A percentile compares a stretch with the other conserved stretches of the same genome.
Conservation (phyloP, 208 protist genomes). For the Acanthamoeba culbertsoni region DNA sequence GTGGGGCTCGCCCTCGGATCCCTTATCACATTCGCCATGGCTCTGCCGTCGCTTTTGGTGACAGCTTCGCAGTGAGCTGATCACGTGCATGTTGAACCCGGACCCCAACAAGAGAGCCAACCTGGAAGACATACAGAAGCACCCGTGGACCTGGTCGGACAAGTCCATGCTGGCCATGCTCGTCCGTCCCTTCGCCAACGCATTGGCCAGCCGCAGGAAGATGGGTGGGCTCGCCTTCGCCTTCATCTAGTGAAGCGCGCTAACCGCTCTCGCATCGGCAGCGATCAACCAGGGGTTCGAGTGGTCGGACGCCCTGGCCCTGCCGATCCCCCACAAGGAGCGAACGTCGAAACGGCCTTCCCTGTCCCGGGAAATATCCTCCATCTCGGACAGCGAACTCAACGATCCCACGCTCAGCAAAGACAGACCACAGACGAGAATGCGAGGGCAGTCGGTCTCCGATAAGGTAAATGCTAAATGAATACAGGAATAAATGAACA, state of each 20-base stretch:
- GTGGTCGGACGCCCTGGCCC: neutral
- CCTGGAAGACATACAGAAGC: slow-evolving; percentile 61
- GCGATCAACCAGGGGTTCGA: slow-evolving; percentile 11
- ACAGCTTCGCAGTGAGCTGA: neutral
- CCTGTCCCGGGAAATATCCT: slow-evolving; percentile 10
- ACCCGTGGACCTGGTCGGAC: slow-evolving; percentile 60
- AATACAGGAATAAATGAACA: no score
- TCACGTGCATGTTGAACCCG: slow-evolving; percentile 60
- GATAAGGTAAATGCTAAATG: no score
- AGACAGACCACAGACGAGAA: neutral
- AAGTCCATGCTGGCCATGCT: slow-evolving; percentile 63
- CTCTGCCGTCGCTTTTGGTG: neutral
- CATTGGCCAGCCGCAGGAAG: neutral
- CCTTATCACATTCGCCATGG: neutral
- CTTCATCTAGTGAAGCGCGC: neutral
- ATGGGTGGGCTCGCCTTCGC: neutral
- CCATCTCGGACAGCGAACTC: slow-evolving; percentile 54
- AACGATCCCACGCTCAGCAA: neutral
- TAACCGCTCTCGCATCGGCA: neutral
- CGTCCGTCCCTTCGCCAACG: slow-evolving; percentile 50
- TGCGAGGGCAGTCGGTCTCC: slow-evolving; percentile 7
- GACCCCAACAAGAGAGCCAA: slow-evolving; percentile 52
- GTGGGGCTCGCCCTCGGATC: no score
- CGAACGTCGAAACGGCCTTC: neutral
- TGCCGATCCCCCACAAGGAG: neutral